Percentiles rank a stretch among this genome's conserved stretches.
Conservation (phyloP, 2,329 filamentous ascomycete species). For the Lachnellula suecica region DNA sequence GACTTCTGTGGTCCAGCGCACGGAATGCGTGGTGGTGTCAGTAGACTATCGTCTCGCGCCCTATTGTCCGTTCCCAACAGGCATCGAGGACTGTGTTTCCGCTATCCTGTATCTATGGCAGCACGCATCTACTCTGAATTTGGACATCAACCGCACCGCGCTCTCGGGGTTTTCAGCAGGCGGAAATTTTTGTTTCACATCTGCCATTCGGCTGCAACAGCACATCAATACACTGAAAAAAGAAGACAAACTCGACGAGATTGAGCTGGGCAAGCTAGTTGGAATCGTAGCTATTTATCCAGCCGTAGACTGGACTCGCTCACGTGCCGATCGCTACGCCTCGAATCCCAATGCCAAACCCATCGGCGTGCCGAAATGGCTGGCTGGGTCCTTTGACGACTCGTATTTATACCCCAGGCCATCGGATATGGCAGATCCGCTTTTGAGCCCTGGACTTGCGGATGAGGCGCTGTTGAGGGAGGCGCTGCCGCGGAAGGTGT, state of each 20-base stretch:
- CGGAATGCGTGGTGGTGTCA: slow-evolving; percentile 50
- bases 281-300: slow-evolving; percentile 17
- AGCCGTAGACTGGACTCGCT: slow-evolving; percentile 8
- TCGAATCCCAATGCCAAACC: slow-evolving; percentile 9
- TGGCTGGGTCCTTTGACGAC: slow-evolving; percentile 13
- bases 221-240: slow-evolving; percentile 3
- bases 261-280: slow-evolving; percentile 7
- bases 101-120: slow-evolving; percentile 38
- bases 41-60: slow-evolving; percentile 66
- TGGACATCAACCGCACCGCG: slow-evolving; percentile 33
- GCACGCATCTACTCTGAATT: slow-evolving; percentile 15
- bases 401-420: slow-evolving; percentile 15
- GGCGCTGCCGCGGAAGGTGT: slow-evolving; percentile 18
- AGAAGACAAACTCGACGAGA: not conserved
- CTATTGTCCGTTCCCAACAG: slow-evolving; percentile 58
- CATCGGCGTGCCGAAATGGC: slow-evolving; percentile 8
- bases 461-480: slow-evolving; percentile 16
- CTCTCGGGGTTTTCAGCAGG: slow-evolving; percentile 48
- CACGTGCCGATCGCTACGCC: slow-evolving; percentile 6
- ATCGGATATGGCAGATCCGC: slow-evolving; percentile 8
- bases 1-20: slow-evolving; percentile 49
- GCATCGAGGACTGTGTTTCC: slow-evolving; percentile 56
- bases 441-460: slow-evolving; percentile 20
- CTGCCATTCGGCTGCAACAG: slow-evolving; percentile 12
- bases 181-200: slow-evolving; percentile 27